Evolutionary conservation across 1,139 yeast species (phyloP).

Genomic region (Geotrichum candidum): DNA sequence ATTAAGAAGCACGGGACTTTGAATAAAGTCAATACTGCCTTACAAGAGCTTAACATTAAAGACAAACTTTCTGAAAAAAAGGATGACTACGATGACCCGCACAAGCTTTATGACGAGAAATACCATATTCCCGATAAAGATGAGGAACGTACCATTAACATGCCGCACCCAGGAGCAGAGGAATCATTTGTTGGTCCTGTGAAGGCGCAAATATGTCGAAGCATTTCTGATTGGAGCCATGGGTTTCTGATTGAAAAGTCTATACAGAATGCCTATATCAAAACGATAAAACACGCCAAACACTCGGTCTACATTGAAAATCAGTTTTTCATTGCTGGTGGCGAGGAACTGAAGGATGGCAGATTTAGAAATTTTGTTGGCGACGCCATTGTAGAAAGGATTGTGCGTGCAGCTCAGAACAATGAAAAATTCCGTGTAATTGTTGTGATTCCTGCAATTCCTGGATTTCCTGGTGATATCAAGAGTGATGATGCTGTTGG

Average conservation of each 20-base stretch:
- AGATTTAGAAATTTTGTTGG: slow-evolving; percentile 20
- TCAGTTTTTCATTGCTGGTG: slow-evolving; percentile 22
- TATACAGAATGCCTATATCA: slow-evolving; percentile 21
- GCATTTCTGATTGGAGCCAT: slow-evolving; percentile 21
- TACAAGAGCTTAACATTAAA: not conserved
- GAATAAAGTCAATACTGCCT: slow-evolving; percentile 2
- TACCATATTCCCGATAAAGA: slow-evolving; percentile 14
- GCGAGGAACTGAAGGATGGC: slow-evolving; percentile 10
- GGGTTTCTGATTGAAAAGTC: slow-evolving; percentile 20
- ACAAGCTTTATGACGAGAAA: slow-evolving; percentile 9
- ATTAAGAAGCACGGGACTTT: not conserved
- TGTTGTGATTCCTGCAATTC: slow-evolving; percentile 21
- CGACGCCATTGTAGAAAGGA: slow-evolving; percentile 20
- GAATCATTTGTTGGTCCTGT: slow-evolving; percentile 18
- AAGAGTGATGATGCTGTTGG: slow-evolving; percentile 19
- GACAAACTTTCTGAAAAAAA: slow-evolving; percentile 4
- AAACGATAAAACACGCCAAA: slow-evolving; percentile 16
- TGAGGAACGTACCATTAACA: slow-evolving; percentile 4
- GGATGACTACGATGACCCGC: slow-evolving; percentile 15
- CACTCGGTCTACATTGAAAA: slow-evolving; percentile 21
- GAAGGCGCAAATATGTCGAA: slow-evolving; percentile 18
- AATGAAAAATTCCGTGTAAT: slow-evolving; percentile 19
- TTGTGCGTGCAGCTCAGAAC: slow-evolving; percentile 18
- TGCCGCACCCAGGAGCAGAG: slow-evolving; percentile 13
- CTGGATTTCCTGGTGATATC: slow-evolving; percentile 22